phyloP scores from a whole-genome alignment of 106 monocot genomes.

The Apostasia ramifera region DNA sequence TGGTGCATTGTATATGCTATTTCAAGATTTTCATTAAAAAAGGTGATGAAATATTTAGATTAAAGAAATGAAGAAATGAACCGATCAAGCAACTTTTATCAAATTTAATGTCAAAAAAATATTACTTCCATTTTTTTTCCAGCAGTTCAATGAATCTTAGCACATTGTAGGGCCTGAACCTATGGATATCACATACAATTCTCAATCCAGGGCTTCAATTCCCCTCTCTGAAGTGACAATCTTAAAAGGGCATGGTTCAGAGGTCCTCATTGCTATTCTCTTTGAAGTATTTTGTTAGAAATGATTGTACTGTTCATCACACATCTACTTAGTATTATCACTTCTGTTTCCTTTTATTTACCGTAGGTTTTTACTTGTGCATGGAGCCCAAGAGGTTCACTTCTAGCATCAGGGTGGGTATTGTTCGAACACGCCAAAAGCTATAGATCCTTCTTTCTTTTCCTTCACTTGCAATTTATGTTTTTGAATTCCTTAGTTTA shows the following conservation, averaged over 20 bases:
- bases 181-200: conserved; percentile 51
- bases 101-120: too few relatives aligned
- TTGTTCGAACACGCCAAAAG: not conserved
- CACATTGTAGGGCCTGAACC: conserved; percentile 46
- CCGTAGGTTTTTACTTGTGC: conserved; percentile 92
- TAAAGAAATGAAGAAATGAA: too few relatives aligned
- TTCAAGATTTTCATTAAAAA: too few relatives aligned
- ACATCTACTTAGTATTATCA: not conserved
- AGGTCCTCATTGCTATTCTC: conserved; percentile 29
- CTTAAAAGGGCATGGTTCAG: conserved; percentile 86
- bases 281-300: not conserved
- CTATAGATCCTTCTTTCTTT: too few relatives aligned
- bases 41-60: too few relatives aligned
- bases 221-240: conserved; percentile 61
- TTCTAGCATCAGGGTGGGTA: conserved; percentile 86
- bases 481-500: too few relatives aligned
- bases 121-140: too few relatives aligned
- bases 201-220: conserved; percentile 36
- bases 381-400: conserved; percentile 78
- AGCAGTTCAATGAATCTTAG: too few relatives aligned
- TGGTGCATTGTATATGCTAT: too few relatives aligned
- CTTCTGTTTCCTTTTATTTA: not conserved
- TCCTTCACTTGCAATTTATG: too few relatives aligned
- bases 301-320: too few relatives aligned
- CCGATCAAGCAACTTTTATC: too few relatives aligned